phyloP scores from a whole-genome alignment of 2,329 filamentous ascomycete genomes.

The Aspergillaceae sp. region DNA sequence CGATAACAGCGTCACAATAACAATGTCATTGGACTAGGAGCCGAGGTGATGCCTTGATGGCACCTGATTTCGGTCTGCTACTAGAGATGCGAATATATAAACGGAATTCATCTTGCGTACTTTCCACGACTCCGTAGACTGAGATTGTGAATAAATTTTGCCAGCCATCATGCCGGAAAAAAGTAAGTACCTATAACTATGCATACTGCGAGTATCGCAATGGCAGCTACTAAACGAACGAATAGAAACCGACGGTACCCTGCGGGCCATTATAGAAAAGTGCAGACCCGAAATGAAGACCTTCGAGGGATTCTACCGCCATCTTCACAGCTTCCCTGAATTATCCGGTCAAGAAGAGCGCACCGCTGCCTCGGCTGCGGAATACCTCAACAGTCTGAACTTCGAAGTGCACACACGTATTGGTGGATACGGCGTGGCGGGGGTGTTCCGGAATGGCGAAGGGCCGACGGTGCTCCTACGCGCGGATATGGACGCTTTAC shows the following conservation, averaged over 20 bases:
- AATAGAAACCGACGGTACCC: neutral
- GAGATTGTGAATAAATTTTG: no score
- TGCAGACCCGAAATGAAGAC: conserved; percentile 35
- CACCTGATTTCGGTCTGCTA: no score
- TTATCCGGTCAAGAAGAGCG: conserved; percentile 48
- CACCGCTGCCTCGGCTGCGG: conserved; percentile 41
- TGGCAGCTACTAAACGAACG: neutral
- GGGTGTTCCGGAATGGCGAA: conserved; percentile 46
- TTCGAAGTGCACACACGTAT: conserved; percentile 45
- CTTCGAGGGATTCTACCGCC: conserved; percentile 48
- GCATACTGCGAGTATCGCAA: neutral
- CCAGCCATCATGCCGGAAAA: neutral
- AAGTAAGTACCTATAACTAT: neutral
- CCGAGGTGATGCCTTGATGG: no score
- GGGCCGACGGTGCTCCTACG: conserved; percentile 51
- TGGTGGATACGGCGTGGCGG: conserved; percentile 52
- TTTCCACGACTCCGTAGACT: no score
- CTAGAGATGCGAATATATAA: no score
- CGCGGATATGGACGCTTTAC: conserved; percentile 56
- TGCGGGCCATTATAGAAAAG: conserved; percentile 19
- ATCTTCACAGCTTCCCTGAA: conserved; percentile 49
- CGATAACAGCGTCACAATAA: no score
- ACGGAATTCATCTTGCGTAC: no score
- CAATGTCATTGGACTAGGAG: no score
- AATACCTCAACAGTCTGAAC: conserved; percentile 29